A percentile compares a stretch with the other conserved stretches of the same genome.
Conservation (phyloP, 805 yeast genomes). For the Allodekkera sacchari region DNA sequence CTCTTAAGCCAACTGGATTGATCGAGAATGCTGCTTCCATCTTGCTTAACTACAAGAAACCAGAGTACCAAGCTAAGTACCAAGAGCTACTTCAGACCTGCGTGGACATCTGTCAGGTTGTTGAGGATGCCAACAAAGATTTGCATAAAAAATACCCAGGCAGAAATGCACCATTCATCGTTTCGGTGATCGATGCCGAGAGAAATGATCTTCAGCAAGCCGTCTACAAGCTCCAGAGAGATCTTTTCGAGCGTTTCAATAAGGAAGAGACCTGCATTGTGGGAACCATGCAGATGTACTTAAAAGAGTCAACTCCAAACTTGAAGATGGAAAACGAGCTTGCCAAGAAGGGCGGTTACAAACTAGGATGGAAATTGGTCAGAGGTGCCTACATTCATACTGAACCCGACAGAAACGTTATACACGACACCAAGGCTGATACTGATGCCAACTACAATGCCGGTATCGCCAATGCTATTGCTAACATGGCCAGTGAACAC, state of each 20-base stretch:
- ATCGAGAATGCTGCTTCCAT: conserved; percentile 69
- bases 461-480: conserved; percentile 57
- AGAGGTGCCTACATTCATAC: conserved; percentile 95
- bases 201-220: conserved; percentile 82
- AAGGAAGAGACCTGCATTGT: conserved; percentile 59
- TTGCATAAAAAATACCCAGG: conserved; percentile 47
- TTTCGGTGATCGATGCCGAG: conserved; percentile 86
- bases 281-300: conserved; percentile 91
- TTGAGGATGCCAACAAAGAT: conserved; percentile 42
- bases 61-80: conserved; percentile 44
- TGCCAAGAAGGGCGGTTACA: conserved; percentile 55
- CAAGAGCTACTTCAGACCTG: conserved; percentile 58
- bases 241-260: conserved; percentile 68
- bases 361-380: conserved; percentile 81
- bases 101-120: conserved; percentile 48
- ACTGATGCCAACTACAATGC: conserved; percentile 74
- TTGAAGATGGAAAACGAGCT: conserved; percentile 53
- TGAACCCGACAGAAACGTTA: conserved; percentile 66
- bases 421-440: conserved; percentile 66
- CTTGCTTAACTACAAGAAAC: conserved; percentile 49
- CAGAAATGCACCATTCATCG: conserved; percentile 64
- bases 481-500: conserved; percentile 38
- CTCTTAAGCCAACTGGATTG: conserved; percentile 89
- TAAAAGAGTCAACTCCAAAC: conserved; percentile 59
- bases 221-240: conserved; percentile 83